These are phyloP conservation scores for Hypoxylon fuscum DNA, from an alignment of 495 filamentous ascomycete genomes.

Conservation along the genomic window DNA sequence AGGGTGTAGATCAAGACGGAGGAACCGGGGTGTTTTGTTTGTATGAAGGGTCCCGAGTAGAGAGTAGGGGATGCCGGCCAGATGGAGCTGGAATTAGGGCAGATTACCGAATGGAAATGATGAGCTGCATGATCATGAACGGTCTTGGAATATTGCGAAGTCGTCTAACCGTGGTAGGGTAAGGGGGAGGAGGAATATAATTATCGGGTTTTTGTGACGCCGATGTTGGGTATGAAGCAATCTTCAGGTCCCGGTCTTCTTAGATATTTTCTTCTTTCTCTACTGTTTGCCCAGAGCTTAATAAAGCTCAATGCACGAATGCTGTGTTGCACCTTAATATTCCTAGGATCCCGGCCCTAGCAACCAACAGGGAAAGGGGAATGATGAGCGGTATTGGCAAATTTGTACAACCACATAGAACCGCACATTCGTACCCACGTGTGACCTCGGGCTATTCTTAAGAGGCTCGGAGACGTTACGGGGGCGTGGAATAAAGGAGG, in stretches of 20 bases:
- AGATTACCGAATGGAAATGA: constrained; percentile 44
- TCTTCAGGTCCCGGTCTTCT: constrained; percentile 13
- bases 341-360: constrained; percentile 31
- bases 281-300: constrained; percentile 20
- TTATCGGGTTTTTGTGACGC: constrained; percentile 31
- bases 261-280: constrained; percentile 19
- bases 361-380: constrained; percentile 34
- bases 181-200: background rate
- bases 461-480: constrained; percentile 32
- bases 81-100: constrained; percentile 45
- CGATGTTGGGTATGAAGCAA: constrained; percentile 22
- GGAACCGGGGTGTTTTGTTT: constrained; percentile 35
- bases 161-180: constrained; percentile 20
- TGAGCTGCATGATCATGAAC: constrained; percentile 48
- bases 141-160: constrained; percentile 29
- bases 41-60: constrained; percentile 31
- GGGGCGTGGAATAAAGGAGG: constrained; percentile 32
- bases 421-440: constrained; percentile 37
- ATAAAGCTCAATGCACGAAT: constrained; percentile 21
- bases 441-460: constrained; percentile 33
- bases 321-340: constrained; percentile 27
- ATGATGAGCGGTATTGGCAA: constrained; percentile 37
- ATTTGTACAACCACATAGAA: constrained; percentile 29
- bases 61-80: constrained; percentile 41
- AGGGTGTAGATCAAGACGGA: constrained; percentile 22